Evolutionary conservation across 2,329 filamentous ascomycete species (phyloP).

Genomic region (Colletotrichum ledebouriae): DNA sequence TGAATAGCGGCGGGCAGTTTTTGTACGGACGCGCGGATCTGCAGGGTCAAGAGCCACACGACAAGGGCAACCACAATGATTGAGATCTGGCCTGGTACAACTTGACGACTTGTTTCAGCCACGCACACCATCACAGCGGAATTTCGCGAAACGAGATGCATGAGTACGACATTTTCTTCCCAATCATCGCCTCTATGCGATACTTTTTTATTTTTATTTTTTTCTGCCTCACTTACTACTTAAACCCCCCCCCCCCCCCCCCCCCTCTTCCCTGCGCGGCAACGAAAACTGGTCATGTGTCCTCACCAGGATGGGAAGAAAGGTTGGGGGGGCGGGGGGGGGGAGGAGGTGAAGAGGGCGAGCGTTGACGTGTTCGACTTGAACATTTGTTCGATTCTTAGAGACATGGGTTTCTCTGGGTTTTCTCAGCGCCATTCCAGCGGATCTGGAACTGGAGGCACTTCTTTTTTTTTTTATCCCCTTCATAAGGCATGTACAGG

Average conservation of each 20-base stretch:
- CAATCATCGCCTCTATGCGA: conserved; percentile 29
- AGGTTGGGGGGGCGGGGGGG: too few relatives aligned
- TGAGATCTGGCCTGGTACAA: conserved; percentile 45
- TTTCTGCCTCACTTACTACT: not conserved
- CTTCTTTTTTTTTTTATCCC: conserved; percentile 18
- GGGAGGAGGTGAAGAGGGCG: too few relatives aligned
- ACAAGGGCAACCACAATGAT: conserved; percentile 45
- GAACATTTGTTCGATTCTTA: conserved; percentile 2
- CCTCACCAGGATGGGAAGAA: not conserved
- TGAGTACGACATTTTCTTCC: conserved; percentile 40
- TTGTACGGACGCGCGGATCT: conserved; percentile 47
- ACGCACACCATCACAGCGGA: conserved; percentile 28
- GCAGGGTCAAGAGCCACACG: conserved; percentile 50
- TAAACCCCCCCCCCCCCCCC: too few relatives aligned
- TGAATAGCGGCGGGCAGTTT: conserved; percentile 31
- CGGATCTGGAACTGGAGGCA: conserved; percentile 29
- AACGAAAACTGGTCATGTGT: not conserved
- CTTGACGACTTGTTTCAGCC: conserved; percentile 50
- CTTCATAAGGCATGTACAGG: conserved; percentile 33
- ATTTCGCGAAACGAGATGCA: conserved; percentile 41
- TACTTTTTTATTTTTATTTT: too few relatives aligned
- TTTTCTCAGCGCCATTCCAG: conserved; percentile 24
- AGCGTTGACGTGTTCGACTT: conserved; percentile 12
- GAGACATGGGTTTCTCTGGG: conserved; percentile 17
- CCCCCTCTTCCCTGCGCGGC: too few relatives aligned